Evolutionary conservation across 108 stramenopile genomes (phyloP), one percentile per base, ranked within the genome.

Genomic region (Schizochytrium sp.): DNA sequence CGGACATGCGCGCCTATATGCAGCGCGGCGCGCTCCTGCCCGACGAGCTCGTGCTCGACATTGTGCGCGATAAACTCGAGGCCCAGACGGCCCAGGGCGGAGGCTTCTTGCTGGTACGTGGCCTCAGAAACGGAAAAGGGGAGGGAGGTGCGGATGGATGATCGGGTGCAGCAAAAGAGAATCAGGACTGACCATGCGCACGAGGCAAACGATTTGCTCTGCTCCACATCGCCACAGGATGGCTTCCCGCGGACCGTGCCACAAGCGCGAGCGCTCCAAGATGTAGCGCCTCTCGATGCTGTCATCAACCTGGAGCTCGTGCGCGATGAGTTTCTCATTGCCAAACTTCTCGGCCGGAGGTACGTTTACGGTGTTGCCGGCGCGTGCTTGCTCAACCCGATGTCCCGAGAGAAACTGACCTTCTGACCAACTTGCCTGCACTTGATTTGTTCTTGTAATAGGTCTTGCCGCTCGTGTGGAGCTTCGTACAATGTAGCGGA

Each of bases 191-290:
- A 34, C 34, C 34, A 34, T 34, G 34, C 34, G 34, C 34, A 2
- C 34, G 34, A 34, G 34, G 34, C 34, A 2, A 34, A 34, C 34
- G 34, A 34, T 34, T 34, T 34, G 34, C 34, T 34, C 2, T 34
- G 34, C 34, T 57, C 55, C 55, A 8, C 55, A 57, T 57, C 55
- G 14, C 55, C 55, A 28, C 47, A 88, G 60, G 89, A 89, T 57
- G 89, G 89, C 5, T 89, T 58, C 44, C 89, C 89, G 5, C 72
- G 89, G 44, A 89, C 89, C 16, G 76, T 89, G 41, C 48, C 45
- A 4, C 89, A 89, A n/a, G 89, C 89, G 8, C 29, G 45, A 4
- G 58, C 72, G 28, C 53, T 89, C 8, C 16, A 25, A 5, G 57
- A 58, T 5, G 34, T 57, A 10, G 28, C 18, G 45, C 18, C 87